phyloP scores from a whole-genome alignment of 2,329 filamentous ascomycete species.

The Xylaria sp. region DNA sequence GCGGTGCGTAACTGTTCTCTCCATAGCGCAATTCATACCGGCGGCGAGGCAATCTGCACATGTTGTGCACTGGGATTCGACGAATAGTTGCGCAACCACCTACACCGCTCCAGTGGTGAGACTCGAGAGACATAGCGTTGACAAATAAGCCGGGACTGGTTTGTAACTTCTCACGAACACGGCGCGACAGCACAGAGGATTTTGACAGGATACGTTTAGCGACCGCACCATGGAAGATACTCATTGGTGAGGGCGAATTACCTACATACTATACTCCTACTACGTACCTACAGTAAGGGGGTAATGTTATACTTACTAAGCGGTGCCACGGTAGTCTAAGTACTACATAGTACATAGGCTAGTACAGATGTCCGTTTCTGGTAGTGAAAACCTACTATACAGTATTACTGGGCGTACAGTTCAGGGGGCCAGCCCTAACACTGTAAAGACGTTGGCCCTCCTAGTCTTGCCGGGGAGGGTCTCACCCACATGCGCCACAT shows the following conservation, averaged over 20 bases:
- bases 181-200: not conserved
- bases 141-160: not conserved
- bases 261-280: not conserved
- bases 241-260: slow-evolving; percentile 1
- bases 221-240: not conserved
- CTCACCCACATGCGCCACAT: slow-evolving; percentile 1
- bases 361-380: not conserved
- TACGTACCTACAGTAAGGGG: slow-evolving; percentile 10
- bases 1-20: slow-evolving; percentile 9
- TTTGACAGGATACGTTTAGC: not conserved
- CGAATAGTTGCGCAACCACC: not conserved
- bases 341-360: not conserved
- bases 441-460: not conserved
- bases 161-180: not conserved
- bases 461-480: not conserved
- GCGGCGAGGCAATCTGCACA: slow-evolving; percentile 13
- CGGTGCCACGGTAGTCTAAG: not conserved
- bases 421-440: not conserved
- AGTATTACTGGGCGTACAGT: not conserved
- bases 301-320: slow-evolving; percentile 9
- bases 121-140: not conserved
- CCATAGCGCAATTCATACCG: slow-evolving; percentile 11
- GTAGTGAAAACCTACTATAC: not conserved
- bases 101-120: slow-evolving; percentile 11
- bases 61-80: slow-evolving; percentile 8